These are phyloP conservation scores for Erodium trifolium DNA, from an alignment of 441 rosid species.

Conservation along the genomic window DNA sequence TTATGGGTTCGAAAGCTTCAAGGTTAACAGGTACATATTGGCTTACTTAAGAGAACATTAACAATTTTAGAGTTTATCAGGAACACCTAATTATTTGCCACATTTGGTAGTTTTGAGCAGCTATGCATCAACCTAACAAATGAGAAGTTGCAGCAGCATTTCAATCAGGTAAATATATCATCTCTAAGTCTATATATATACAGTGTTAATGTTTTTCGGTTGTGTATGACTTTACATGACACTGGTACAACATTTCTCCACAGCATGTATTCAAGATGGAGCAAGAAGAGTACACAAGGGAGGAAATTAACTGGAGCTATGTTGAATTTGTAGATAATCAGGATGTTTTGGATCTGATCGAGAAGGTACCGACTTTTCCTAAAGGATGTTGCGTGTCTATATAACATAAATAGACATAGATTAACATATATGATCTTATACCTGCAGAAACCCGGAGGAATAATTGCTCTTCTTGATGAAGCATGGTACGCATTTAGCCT, in stretches of 20 bases:
- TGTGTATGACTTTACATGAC: not conserved
- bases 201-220: slow-evolving; percentile 13
- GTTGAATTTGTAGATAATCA: slow-evolving; percentile 98
- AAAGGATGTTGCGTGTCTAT: not conserved
- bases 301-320: slow-evolving; percentile 99
- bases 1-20: slow-evolving; percentile 98
- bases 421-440: slow-evolving; percentile 9
- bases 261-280: slow-evolving; percentile 99
- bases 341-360: slow-evolving; percentile 96
- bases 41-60: not conserved
- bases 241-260: slow-evolving; percentile 24
- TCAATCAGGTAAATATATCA: slow-evolving; percentile 68
- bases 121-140: slow-evolving; percentile 98
- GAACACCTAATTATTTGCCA: slow-evolving; percentile 6
- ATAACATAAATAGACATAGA: not conserved
- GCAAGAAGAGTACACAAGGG: slow-evolving; percentile 28
- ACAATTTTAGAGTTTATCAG: slow-evolving; percentile 8
- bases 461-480: slow-evolving; percentile 97
- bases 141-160: slow-evolving; percentile 98
- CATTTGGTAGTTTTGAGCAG: slow-evolving; percentile 75
- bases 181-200: not conserved
- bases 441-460: slow-evolving; percentile 98
- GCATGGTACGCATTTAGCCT: slow-evolving; percentile 64
- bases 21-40: slow-evolving; percentile 69
- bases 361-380: slow-evolving; percentile 48